phyloP scores from a whole-genome alignment of 202 grass and related monocot genomes.

The Zoysia matrella region DNA sequence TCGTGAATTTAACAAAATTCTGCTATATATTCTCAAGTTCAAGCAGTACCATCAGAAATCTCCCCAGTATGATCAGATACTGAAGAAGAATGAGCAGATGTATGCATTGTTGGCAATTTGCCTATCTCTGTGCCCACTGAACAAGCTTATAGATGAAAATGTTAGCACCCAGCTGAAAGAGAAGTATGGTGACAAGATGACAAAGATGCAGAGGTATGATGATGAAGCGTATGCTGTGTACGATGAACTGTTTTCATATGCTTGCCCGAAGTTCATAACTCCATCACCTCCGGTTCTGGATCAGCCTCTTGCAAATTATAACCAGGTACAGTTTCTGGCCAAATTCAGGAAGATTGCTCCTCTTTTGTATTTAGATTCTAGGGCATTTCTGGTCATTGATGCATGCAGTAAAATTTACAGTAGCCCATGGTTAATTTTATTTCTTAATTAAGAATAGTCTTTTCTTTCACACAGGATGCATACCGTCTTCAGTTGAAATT shows the following conservation, averaged over 20 bases:
- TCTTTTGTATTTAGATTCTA: not conserved
- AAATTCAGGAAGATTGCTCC: not conserved
- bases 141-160: constrained; percentile 90
- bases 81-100: constrained; percentile 99
- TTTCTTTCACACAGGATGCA: constrained; percentile 68
- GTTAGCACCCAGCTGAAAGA: constrained; percentile 93
- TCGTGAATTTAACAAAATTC: constrained; percentile 97
- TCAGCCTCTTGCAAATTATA: constrained; percentile 86
- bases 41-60: constrained; percentile 98
- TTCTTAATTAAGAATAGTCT: not conserved
- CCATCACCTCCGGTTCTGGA: constrained; percentile 77
- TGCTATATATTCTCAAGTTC: constrained; percentile 91
- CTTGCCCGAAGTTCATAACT: constrained; percentile 98
- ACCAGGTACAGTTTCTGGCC: constrained; percentile 65
- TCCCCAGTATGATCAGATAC: constrained; percentile 93
- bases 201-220: constrained; percentile 98
- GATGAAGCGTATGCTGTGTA: constrained; percentile 90
- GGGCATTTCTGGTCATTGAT: not conserved
- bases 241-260: constrained; percentile 95
- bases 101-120: constrained; percentile 92
- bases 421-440: too few relatives aligned
- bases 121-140: constrained; percentile 85
- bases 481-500: constrained; percentile 97
- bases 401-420: not conserved
- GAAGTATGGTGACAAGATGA: constrained; percentile 99